Evolutionary conservation across 306 rosid genomes (phyloP).

Genomic region (Oxytropis ochrocephala): DNA sequence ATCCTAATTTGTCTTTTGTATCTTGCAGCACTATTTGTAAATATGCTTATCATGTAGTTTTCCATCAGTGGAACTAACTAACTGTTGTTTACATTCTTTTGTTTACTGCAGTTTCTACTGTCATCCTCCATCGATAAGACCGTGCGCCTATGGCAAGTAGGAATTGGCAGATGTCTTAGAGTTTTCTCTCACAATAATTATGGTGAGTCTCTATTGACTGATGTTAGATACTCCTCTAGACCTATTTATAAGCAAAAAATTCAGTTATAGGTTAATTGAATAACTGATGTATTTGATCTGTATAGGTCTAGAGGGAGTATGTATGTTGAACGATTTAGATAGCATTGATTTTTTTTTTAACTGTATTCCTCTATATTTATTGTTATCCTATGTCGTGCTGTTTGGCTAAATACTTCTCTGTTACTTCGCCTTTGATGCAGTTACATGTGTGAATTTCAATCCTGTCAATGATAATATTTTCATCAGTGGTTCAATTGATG

Average conservation of each 20-base stretch:
- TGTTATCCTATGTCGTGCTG: not conserved
- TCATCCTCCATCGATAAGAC: conserved; percentile 87
- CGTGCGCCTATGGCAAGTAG: conserved; percentile 83
- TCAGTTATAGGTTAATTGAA: too few relatives aligned
- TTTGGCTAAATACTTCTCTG: conserved; percentile 3
- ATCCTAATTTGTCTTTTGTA: not conserved
- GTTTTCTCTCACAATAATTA: conserved; percentile 70
- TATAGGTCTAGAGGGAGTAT: not conserved
- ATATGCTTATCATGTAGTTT: not conserved
- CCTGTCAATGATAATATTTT: conserved; percentile 70
- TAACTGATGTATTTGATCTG: too few relatives aligned
- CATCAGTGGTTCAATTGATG: conserved; percentile 92
- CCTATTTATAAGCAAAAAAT: too few relatives aligned
- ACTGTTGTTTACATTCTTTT: not conserved
- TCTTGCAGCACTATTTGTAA: not conserved
- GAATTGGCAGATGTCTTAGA: conserved; percentile 51
- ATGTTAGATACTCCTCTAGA: not conserved
- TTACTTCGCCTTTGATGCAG: conserved; percentile 45
- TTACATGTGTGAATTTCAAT: conserved; percentile 71
- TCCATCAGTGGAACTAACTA: conserved; percentile 20
- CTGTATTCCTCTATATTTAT: not conserved
- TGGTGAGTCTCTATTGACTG: conserved; percentile 43
- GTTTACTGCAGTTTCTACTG: conserved; percentile 55
- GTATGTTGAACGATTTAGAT: conserved; percentile 9
- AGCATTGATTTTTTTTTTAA: conserved; percentile 1